Percentiles rank a stretch among this genome's conserved stretches.
These are phyloP conservation scores for Naganishia randhawae DNA, from an alignment of 768 basidiomycete species.

Conservation along the genomic window DNA sequence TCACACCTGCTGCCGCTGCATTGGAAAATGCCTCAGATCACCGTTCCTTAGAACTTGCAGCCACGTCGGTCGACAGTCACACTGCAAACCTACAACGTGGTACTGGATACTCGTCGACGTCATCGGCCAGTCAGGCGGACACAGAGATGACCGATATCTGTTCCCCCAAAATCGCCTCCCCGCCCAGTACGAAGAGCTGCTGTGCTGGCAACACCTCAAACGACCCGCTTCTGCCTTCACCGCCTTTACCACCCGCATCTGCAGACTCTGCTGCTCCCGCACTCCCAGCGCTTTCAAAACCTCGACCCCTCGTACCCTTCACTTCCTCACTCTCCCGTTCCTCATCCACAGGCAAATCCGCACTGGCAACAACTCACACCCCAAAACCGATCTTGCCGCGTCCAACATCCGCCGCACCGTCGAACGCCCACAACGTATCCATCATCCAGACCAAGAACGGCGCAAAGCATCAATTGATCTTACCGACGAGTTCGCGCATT, in stretches of 20 bases:
- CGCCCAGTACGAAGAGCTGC: neutral
- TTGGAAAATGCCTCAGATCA: neutral
- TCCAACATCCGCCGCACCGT: neutral
- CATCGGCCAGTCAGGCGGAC: neutral
- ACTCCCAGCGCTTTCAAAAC: neutral
- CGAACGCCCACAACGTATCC: neutral
- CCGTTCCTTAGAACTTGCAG: neutral
- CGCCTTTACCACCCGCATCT: neutral
- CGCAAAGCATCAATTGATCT: slow-evolving; percentile 8
- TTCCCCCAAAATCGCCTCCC: neutral
- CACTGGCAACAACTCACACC: neutral
- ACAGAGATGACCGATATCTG: neutral
- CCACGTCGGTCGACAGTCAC: neutral
- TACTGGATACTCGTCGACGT: slow-evolving; percentile 1
- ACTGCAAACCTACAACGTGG: neutral
- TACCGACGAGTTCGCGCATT: slow-evolving; percentile 12
- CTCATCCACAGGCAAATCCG: neutral
- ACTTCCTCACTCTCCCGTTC: neutral
- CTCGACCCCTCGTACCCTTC: neutral
- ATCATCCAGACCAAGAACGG: slow-evolving; percentile 18
- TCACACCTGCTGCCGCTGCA: neutral
- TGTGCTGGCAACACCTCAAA: neutral
- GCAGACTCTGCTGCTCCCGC: neutral
- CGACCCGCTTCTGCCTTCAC: neutral
- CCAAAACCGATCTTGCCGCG: slow-evolving; percentile 9